phyloP scores from a whole-genome alignment of 2,329 filamentous ascomycete genomes.

The Ophiocordyceps camponoti-floridani region DNA sequence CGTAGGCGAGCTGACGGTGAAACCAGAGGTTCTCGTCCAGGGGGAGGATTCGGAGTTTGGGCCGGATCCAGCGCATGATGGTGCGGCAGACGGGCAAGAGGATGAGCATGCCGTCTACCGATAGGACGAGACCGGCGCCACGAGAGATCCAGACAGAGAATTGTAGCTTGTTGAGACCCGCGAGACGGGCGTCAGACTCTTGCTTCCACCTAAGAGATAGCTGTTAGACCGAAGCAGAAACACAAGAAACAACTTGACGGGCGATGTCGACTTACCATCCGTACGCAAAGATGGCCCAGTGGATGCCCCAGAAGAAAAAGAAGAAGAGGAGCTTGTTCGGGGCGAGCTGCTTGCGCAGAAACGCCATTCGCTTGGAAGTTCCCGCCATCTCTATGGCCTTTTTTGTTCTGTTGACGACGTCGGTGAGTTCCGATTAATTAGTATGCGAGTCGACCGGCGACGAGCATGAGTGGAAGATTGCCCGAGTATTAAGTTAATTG shows the following conservation, averaged over 20 bases:
- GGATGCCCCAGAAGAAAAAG: slow-evolving; percentile 61
- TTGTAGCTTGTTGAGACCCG: slow-evolving; percentile 59
- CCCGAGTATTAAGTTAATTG: neutral
- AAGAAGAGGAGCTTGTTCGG: slow-evolving; percentile 61
- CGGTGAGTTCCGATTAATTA: neutral
- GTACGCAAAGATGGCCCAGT: slow-evolving; percentile 61
- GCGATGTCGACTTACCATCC: slow-evolving; percentile 47
- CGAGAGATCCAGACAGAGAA: slow-evolving; percentile 94
- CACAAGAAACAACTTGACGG: neutral
- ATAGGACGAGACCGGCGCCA: slow-evolving; percentile 75
- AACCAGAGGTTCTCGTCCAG: slow-evolving; percentile 97
- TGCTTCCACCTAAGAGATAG: slow-evolving; percentile 54
- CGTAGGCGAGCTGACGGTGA: slow-evolving; percentile 84
- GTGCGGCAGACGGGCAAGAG: slow-evolving; percentile 90
- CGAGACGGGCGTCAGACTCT: slow-evolving; percentile 45
- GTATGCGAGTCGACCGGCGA: slow-evolving; percentile 34
- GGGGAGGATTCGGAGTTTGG: slow-evolving; percentile 73
- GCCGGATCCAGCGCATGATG: slow-evolving; percentile 65
- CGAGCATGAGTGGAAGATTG: slow-evolving; percentile 6
- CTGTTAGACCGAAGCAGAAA: neutral
- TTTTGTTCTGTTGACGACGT: slow-evolving; percentile 5
- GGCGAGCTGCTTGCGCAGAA: slow-evolving; percentile 48
- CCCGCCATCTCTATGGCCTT: neutral
- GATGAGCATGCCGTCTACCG: slow-evolving; percentile 73
- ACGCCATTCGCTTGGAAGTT: slow-evolving; percentile 7